phyloP scores from a whole-genome alignment of 2,329 filamentous ascomycete genomes.

The Cadophora sp. region DNA sequence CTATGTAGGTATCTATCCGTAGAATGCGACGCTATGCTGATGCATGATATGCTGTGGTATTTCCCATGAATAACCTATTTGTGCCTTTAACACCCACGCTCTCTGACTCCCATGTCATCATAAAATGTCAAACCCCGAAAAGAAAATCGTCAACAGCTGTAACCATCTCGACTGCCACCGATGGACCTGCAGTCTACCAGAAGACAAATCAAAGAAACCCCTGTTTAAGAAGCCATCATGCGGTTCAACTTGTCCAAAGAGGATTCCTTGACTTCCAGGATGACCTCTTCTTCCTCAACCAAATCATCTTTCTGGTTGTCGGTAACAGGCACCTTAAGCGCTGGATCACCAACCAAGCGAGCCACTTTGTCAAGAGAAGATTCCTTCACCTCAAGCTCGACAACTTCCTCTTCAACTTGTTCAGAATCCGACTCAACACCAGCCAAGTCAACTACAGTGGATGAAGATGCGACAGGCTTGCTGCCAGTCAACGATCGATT shows the following conservation, averaged over 20 bases:
- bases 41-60: neutral
- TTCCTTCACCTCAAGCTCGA: slow-evolving; percentile 27
- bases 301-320: neutral
- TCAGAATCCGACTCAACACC: neutral
- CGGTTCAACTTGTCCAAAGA: slow-evolving; percentile 26
- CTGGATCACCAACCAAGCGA: slow-evolving; percentile 14
- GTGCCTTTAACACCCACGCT: neutral
- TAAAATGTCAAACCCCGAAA: neutral
- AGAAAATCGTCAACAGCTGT: neutral
- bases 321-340: neutral
- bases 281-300: slow-evolving; percentile 23
- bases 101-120: neutral
- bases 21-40: neutral
- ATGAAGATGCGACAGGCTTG: neutral
- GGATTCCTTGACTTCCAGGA: slow-evolving; percentile 22
- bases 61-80: neutral
- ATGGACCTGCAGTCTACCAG: neutral
- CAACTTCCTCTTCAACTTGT: slow-evolving; percentile 26
- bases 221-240: slow-evolving; percentile 6
- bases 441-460: neutral
- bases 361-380: slow-evolving; percentile 34
- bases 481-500: neutral
- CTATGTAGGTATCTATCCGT: neutral
- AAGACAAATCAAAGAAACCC: no score
- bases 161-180: neutral